Evolutionary conservation across 805 yeast genomes (phyloP).

Genomic region (Candida xyloterini): DNA sequence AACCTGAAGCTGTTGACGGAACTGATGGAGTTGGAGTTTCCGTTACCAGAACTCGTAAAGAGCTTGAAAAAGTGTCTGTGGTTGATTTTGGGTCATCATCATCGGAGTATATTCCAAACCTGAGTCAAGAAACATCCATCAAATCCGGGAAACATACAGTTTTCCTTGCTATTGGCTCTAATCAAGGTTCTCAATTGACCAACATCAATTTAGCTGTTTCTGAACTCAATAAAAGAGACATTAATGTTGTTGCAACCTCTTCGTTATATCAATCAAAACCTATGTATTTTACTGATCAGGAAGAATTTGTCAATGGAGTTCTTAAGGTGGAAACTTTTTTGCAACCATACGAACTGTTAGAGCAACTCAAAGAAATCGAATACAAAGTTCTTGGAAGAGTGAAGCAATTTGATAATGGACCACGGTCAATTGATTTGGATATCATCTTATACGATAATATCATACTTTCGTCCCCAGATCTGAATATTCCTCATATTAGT

Average conservation of each 20-base stretch:
- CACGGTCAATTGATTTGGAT: slow-evolving; percentile 88
- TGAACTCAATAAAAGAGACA: slow-evolving; percentile 38
- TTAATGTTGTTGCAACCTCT: slow-evolving; percentile 60
- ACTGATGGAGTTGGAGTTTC: slow-evolving; percentile 91
- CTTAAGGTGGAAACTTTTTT: slow-evolving; percentile 59
- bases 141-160: slow-evolving; percentile 44
- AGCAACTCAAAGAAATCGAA: slow-evolving; percentile 70
- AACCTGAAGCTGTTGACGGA: slow-evolving; percentile 84
- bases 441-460: slow-evolving; percentile 67
- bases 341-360: slow-evolving; percentile 62
- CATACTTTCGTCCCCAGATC: slow-evolving; percentile 51
- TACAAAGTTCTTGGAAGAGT: slow-evolving; percentile 66
- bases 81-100: slow-evolving; percentile 22
- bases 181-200: slow-evolving; percentile 65
- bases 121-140: slow-evolving; percentile 24
- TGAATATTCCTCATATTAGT: slow-evolving; percentile 80
- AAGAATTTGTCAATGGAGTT: slow-evolving; percentile 81
- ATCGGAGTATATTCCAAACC: slow-evolving; percentile 27
- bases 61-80: slow-evolving; percentile 31
- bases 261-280: slow-evolving; percentile 86
- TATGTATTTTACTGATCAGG: slow-evolving; percentile 83
- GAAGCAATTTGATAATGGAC: slow-evolving; percentile 85
- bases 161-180: slow-evolving; percentile 87
- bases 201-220: slow-evolving; percentile 59
- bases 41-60: slow-evolving; percentile 46